Evolutionary conservation across 2,329 filamentous ascomycete genomes (phyloP).

Genomic region (Monosporascus sp.): DNA sequence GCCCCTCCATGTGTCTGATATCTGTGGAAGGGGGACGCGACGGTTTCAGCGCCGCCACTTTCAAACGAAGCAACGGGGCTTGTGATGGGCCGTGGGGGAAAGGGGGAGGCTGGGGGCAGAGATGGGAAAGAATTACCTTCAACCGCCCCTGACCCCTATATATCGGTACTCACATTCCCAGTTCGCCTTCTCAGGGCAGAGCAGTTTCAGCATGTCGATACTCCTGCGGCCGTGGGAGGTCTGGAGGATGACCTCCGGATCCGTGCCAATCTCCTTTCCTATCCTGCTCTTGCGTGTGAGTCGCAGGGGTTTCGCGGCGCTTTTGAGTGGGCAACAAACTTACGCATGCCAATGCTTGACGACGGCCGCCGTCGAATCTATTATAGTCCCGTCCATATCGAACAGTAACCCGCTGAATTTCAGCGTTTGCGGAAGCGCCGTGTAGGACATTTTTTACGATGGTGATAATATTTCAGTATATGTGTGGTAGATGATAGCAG

Average conservation of each 20-base stretch:
- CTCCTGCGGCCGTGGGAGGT: slow-evolving; percentile 87
- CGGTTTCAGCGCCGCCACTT: background rate
- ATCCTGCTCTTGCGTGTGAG: slow-evolving; percentile 44
- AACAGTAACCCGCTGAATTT: slow-evolving; percentile 57
- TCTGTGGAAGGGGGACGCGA: slow-evolving; percentile 45
- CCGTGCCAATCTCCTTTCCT: slow-evolving; percentile 76
- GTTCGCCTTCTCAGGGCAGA: slow-evolving; percentile 80
- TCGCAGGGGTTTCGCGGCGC: slow-evolving; percentile 1
- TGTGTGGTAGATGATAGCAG: background rate
- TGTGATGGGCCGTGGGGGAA: background rate
- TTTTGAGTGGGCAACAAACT: slow-evolving; percentile 19
- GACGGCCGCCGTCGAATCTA: slow-evolving; percentile 74
- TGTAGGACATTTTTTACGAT: slow-evolving; percentile 27
- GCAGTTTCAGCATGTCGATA: slow-evolving; percentile 76
- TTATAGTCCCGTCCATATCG: slow-evolving; percentile 80
- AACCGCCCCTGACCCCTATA: background rate
- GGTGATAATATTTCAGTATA: background rate
- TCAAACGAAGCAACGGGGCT: slow-evolving; percentile 1
- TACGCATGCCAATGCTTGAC: slow-evolving; percentile 72
- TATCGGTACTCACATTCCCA: slow-evolving; percentile 72
- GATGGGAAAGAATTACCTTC: background rate
- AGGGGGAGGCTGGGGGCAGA: slow-evolving; percentile 3
- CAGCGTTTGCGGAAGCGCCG: slow-evolving; percentile 38
- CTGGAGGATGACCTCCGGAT: slow-evolving; percentile 77
- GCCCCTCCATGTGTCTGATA: slow-evolving; percentile 70